phyloP scores from a whole-genome alignment of 2,329 filamentous ascomycete genomes.

The Periglandula ipomoeae region DNA sequence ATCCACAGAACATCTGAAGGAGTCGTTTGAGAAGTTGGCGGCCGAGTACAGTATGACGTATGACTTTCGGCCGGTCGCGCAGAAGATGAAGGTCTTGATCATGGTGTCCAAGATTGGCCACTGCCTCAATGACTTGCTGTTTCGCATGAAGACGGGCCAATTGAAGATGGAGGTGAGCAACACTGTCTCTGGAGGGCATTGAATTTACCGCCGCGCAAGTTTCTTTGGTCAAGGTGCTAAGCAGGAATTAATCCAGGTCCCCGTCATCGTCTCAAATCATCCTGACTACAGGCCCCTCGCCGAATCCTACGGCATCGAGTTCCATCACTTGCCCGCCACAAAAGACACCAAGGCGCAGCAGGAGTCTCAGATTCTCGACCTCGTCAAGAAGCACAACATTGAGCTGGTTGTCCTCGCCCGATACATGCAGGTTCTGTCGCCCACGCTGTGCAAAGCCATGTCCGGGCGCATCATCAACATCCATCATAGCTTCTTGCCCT shows the following conservation, averaged over 20 bases:
- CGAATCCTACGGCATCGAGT: slow-evolving; percentile 64
- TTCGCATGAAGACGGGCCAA: slow-evolving; percentile 66
- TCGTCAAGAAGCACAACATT: slow-evolving; percentile 59
- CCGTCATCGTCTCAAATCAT: slow-evolving; percentile 76
- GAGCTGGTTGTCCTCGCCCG: slow-evolving; percentile 74
- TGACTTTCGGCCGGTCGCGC: slow-evolving; percentile 56
- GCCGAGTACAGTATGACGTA: slow-evolving; percentile 59
- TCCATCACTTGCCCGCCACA: slow-evolving; percentile 72
- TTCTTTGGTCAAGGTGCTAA: no score
- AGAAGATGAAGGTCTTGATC: slow-evolving; percentile 70
- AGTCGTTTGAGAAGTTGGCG: slow-evolving; percentile 52
- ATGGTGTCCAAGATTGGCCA: slow-evolving; percentile 88
- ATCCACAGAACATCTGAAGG: slow-evolving; percentile 41
- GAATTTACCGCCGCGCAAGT: neutral
- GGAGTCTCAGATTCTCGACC: slow-evolving; percentile 60
- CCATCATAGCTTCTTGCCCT: slow-evolving; percentile 78
- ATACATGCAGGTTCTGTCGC: slow-evolving; percentile 82
- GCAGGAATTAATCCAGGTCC: slow-evolving; percentile 31
- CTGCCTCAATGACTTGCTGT: slow-evolving; percentile 76
- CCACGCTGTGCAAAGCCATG: slow-evolving; percentile 67
- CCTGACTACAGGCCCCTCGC: slow-evolving; percentile 62
- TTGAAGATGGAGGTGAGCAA: slow-evolving; percentile 57
- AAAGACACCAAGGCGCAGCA: slow-evolving; percentile 69
- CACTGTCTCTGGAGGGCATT: no score
- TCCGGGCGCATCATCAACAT: slow-evolving; percentile 86